Evolutionary conservation across 1,139 yeast genomes (phyloP).

Genomic region (Taiozyma sp.): DNA sequence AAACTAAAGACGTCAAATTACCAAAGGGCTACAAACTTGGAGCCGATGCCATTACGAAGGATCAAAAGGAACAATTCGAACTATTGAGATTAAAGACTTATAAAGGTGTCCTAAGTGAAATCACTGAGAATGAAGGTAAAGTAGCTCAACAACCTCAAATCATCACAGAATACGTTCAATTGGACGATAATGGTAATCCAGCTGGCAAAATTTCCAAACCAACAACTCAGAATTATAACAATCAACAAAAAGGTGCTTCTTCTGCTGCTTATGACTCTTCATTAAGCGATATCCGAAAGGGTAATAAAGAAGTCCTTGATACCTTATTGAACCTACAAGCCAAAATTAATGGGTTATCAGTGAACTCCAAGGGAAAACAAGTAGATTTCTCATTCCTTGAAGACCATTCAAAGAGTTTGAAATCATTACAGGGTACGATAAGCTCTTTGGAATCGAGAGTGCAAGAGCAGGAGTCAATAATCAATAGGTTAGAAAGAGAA

Average conservation of each 20-base stretch:
- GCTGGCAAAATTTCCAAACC: constrained; percentile 10
- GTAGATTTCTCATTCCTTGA: constrained; percentile 20
- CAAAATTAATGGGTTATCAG: constrained; percentile 12
- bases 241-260: not conserved
- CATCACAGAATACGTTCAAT: constrained; percentile 27
- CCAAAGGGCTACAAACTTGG: constrained; percentile 46
- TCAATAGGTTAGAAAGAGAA: constrained; percentile 8
- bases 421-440: constrained; percentile 7
- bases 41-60: constrained; percentile 42
- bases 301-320: constrained; percentile 14
- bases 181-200: constrained; percentile 25
- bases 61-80: constrained; percentile 50
- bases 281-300: constrained; percentile 11
- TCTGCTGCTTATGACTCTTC: not conserved
- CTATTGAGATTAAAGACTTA: constrained; percentile 51
- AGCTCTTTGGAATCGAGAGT: constrained; percentile 4
- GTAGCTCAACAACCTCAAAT: constrained; percentile 41
- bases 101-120: constrained; percentile 49
- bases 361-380: constrained; percentile 7
- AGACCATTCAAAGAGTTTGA: constrained; percentile 17
- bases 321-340: constrained; percentile 13
- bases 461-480: constrained; percentile 2
- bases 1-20: constrained; percentile 48
- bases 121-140: constrained; percentile 50
- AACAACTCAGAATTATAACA: not conserved